phyloP scores from a whole-genome alignment of 106 monocot genomes.

The Dioscorea zingiberensis region DNA sequence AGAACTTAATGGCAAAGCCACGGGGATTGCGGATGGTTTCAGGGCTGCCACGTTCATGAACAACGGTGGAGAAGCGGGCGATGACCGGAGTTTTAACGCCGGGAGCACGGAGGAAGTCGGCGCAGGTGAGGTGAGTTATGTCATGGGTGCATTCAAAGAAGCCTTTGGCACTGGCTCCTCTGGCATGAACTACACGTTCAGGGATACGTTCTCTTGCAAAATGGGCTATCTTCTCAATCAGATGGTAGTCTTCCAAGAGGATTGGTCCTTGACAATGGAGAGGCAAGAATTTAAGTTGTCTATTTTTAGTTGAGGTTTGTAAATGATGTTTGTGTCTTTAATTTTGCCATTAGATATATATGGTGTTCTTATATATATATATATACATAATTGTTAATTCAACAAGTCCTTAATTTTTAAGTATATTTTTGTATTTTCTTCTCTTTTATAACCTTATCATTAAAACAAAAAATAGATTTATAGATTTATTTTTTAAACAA shows the following conservation, averaged over 20 bases:
- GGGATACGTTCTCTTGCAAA: constrained; percentile 72
- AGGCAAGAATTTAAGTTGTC: no score
- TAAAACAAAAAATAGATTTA: no score
- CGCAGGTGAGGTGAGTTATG: constrained; percentile 53
- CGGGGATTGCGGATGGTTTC: constrained; percentile 74
- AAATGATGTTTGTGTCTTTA: no score
- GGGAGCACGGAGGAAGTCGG: constrained; percentile 64
- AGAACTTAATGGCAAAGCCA: constrained; percentile 73
- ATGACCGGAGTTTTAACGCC: constrained; percentile 65
- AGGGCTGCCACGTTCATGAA: constrained; percentile 66
- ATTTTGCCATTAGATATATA: no score
- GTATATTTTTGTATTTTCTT: no score
- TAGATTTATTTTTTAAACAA: no score
- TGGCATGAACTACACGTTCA: constrained; percentile 65
- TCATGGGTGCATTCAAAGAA: constrained; percentile 81
- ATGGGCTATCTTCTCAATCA: constrained; percentile 65
- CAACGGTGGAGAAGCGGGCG: constrained; percentile 66
- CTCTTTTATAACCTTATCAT: no score
- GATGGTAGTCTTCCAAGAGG: constrained; percentile 62
- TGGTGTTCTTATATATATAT: no score
- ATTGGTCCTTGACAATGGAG: constrained; percentile 52
- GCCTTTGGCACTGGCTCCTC: constrained; percentile 67
- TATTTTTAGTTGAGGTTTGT: no score
- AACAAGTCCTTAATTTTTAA: no score
- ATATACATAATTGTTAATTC: no score